Percentiles rank a stretch among this genome's conserved stretches.
phyloP scores from a whole-genome alignment of 2,329 filamentous ascomycete genomes.

The Intubia oerlemansii region DNA sequence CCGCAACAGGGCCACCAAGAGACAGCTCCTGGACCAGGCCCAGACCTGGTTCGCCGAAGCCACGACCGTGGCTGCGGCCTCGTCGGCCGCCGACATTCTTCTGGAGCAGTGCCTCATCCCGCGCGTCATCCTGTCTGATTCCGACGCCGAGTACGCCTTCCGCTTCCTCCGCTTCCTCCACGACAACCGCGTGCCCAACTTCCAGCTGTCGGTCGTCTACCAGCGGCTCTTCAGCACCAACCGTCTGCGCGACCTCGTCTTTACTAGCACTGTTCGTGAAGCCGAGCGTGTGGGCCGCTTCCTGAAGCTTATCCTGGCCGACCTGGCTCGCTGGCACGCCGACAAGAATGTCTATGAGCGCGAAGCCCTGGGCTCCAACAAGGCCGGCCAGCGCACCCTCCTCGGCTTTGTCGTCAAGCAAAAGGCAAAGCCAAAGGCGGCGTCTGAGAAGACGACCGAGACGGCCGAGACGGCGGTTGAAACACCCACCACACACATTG shows the following conservation, averaged over 20 bases:
- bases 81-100: conserved; percentile 50
- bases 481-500: conserved; percentile 23
- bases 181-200: conserved; percentile 62
- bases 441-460: not conserved
- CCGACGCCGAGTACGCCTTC: conserved; percentile 78
- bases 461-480: not conserved
- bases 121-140: conserved; percentile 59
- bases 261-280: conserved; percentile 74
- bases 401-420: conserved; percentile 65
- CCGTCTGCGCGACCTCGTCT: conserved; percentile 61
- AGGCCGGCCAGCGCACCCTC: conserved; percentile 24
- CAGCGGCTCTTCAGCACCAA: conserved; percentile 72
- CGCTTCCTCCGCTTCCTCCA: conserved; percentile 76
- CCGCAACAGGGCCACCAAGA: conserved; percentile 43
- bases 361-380: conserved; percentile 53
- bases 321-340: conserved; percentile 68
- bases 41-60: conserved; percentile 45
- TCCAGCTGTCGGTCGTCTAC: conserved; percentile 67
- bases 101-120: conserved; percentile 89
- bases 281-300: conserved; percentile 88
- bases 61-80: conserved; percentile 30
- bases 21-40: conserved; percentile 55
- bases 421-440: conserved; percentile 23
- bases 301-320: conserved; percentile 58
- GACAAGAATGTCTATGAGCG: conserved; percentile 60